These are phyloP conservation scores for Oryza australiensis DNA, from an alignment of 176 grass and related monocot species.

Conservation along the genomic window DNA sequence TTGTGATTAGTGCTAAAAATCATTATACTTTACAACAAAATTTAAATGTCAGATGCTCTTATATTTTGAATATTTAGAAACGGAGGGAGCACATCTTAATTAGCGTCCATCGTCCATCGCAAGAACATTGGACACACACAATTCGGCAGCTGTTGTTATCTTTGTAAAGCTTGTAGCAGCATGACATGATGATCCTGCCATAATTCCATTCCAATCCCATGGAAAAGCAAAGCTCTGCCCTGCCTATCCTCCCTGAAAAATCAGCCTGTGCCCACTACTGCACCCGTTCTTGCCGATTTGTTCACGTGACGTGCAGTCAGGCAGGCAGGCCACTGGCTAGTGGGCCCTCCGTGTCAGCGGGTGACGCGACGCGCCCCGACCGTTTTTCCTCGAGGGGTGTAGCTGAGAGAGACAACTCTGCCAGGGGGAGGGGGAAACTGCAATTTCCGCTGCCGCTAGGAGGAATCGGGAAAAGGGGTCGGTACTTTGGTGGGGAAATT, in stretches of 20 bases:
- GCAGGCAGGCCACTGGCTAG: background rate
- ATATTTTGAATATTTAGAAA: no score
- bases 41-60: no score
- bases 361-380: background rate
- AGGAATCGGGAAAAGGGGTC: background rate
- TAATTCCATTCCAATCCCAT: background rate
- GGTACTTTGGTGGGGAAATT: background rate
- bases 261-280: background rate
- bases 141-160: background rate
- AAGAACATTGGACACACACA: background rate
- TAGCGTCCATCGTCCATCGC: no score
- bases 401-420: background rate
- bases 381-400: background rate
- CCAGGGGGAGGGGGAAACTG: background rate
- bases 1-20: no score
- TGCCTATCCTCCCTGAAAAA: no score
- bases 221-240: no score
- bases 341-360: background rate
- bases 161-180: background rate
- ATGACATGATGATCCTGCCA: no score
- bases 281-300: background rate
- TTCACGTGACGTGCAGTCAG: background rate
- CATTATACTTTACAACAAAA: no score
- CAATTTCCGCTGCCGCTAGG: background rate
- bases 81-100: no score